A percentile compares a stretch with the other conserved stretches of the same genome.
These are phyloP conservation scores for Talaromyces pinophilus DNA, from an alignment of 2,329 filamentous ascomycete genomes.

Conservation along the genomic window DNA sequence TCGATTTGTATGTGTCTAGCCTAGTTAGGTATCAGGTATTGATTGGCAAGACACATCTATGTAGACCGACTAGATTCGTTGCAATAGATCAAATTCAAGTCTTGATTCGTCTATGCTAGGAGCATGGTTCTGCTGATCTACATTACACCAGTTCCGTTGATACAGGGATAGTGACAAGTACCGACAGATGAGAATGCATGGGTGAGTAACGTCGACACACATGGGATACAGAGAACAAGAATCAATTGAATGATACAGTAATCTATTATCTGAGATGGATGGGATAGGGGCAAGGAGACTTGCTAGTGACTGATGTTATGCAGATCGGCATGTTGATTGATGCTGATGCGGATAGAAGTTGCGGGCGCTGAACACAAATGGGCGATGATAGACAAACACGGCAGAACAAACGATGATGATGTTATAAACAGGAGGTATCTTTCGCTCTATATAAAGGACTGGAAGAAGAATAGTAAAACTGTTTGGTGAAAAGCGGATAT, in stretches of 20 bases:
- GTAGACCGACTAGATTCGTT: background rate
- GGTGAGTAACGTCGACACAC: background rate
- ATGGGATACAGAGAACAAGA: background rate
- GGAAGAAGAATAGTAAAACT: background rate
- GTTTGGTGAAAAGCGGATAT: background rate
- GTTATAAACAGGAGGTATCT: slow-evolving; percentile 23
- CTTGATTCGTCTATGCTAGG: background rate
- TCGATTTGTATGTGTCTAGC: background rate
- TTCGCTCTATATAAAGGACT: slow-evolving; percentile 22
- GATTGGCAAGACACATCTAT: background rate
- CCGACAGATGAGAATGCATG: background rate
- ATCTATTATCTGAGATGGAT: background rate
- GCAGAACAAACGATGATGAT: slow-evolving; percentile 11
- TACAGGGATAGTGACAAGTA: background rate
- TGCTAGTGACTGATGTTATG: slow-evolving; percentile 2
- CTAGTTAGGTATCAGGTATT: background rate
- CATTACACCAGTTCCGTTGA: background rate
- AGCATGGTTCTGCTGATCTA: background rate
- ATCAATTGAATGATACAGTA: background rate
- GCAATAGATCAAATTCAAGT: background rate
- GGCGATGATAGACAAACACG: background rate
- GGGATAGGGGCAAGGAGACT: background rate
- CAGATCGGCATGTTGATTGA: background rate
- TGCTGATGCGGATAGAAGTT: background rate
- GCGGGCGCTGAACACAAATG: background rate